Percentiles rank a stretch among this genome's conserved stretches.
phyloP scores from a whole-genome alignment of 345 rosid species.

The Eucalyptus erythrocorys region DNA sequence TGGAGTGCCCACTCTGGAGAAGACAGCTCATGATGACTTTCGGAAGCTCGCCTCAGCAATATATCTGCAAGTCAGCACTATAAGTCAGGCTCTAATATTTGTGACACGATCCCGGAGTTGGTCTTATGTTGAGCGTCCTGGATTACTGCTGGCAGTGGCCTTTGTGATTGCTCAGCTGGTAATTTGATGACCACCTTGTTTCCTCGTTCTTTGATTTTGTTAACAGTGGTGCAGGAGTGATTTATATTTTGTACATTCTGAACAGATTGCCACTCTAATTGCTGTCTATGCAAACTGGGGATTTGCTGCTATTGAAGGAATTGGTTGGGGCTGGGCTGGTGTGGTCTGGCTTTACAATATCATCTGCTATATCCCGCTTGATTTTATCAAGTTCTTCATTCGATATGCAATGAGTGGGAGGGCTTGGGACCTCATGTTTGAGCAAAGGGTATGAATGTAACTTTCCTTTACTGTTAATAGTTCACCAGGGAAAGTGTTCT shows the following conservation, averaged over 20 bases:
- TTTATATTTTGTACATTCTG: neutral
- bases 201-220: neutral
- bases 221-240: neutral
- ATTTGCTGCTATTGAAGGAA: slow-evolving; percentile 97
- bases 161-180: slow-evolving; percentile 92
- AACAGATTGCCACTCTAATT: slow-evolving; percentile 86
- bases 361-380: slow-evolving; percentile 81
- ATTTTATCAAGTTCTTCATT: slow-evolving; percentile 76
- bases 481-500: neutral
- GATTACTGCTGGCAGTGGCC: slow-evolving; percentile 58
- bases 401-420: slow-evolving; percentile 92
- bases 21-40: slow-evolving; percentile 82
- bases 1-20: slow-evolving; percentile 79
- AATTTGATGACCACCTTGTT: neutral
- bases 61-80: slow-evolving; percentile 93
- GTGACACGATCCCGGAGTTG: slow-evolving; percentile 93
- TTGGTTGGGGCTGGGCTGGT: slow-evolving; percentile 99
- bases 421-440: slow-evolving; percentile 99
- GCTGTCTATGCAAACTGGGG: slow-evolving; percentile 96
- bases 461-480: neutral
- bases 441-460: slow-evolving; percentile 70
- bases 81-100: slow-evolving; percentile 96
- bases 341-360: slow-evolving; percentile 96
- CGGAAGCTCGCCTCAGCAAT: slow-evolving; percentile 94
- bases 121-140: slow-evolving; percentile 95